Evolutionary conservation across 306 rosid species (phyloP).

Genomic region (Sesbania bispinosa): DNA sequence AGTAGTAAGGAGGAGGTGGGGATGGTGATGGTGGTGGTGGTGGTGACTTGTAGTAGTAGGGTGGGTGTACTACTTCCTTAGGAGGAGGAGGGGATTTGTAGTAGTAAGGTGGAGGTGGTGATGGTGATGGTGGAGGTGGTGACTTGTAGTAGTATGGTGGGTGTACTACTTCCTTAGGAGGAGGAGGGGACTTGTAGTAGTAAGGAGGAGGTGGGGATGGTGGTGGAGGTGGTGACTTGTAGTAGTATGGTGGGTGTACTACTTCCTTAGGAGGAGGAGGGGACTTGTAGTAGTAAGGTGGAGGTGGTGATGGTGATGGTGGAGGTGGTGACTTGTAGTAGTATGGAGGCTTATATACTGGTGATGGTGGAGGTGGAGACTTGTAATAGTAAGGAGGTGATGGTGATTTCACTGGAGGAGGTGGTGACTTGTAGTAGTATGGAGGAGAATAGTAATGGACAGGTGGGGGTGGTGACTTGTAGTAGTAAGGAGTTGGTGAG

Average conservation of each 20-base stretch:
- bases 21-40: constrained; percentile 30
- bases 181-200: neutral
- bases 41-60: constrained; percentile 9
- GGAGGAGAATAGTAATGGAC: neutral
- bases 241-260: constrained; percentile 5
- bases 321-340: constrained; percentile 23
- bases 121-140: constrained; percentile 24
- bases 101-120: neutral
- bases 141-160: constrained; percentile 21
- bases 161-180: neutral
- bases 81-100: constrained; percentile 24
- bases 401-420: constrained; percentile 24
- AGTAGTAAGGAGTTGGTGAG: constrained; percentile 62
- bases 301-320: neutral
- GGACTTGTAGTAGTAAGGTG: neutral
- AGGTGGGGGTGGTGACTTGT: constrained; percentile 47
- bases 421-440: constrained; percentile 51
- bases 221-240: constrained; percentile 46
- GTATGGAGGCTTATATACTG: neutral
- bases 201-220: neutral
- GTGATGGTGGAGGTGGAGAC: constrained; percentile 55
- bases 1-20: constrained; percentile 11
- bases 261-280: constrained; percentile 34
- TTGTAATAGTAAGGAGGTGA: constrained; percentile 32
- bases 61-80: neutral